Base-by-base conservation (phyloP, 257 asterid species). In the Petunia secreta region DNA sequence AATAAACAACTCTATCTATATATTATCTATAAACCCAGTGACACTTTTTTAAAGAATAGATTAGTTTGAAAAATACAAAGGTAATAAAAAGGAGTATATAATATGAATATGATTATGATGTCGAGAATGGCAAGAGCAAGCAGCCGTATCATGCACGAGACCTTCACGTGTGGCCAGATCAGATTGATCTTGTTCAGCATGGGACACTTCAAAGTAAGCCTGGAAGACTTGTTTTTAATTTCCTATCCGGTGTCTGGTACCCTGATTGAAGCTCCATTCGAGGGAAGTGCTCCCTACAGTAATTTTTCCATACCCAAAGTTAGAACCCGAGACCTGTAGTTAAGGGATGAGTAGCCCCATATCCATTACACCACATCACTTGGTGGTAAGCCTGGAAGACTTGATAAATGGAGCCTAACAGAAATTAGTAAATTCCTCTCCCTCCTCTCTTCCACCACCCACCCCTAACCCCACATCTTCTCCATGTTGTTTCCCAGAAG, bases 101-200 rank as follows among this genome's bases (percentile, higher is more conserved):
- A 77, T 55, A 46, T 57, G 64, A 4, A 43, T 46, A 83, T 54
- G 81, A 66, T 50, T 46, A 58, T 59, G 52, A 41, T 85, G 86
- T 81, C 82, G 82, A 83, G 79, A 81, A 82, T 65, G 73, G 48
- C 37, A 75, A 44, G 85, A 53, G 81, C 86, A 83, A 8, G 4
- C 34, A 73, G 48, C 77, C 46, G 50, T 80, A 80, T 57, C 63
- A 80, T 63, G 78, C 95, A 89, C 83, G 91, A 81, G 88, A 85
- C 62, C 74, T 88, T 92, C 97, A 91, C 97, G 94, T 92, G 97
- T 54, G 88, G 58, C 88, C 85, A 71, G 78, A 82, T 81, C 84
- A 83, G 25, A 25, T 25, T 25, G 25, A 25, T 88, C 82, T 82
- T 88, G 89, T 83, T 84, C 79, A 54, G 50, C 63, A 84, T 82